phyloP scores from a whole-genome alignment of 208 protist species.

The Acanthamoeba quina region DNA sequence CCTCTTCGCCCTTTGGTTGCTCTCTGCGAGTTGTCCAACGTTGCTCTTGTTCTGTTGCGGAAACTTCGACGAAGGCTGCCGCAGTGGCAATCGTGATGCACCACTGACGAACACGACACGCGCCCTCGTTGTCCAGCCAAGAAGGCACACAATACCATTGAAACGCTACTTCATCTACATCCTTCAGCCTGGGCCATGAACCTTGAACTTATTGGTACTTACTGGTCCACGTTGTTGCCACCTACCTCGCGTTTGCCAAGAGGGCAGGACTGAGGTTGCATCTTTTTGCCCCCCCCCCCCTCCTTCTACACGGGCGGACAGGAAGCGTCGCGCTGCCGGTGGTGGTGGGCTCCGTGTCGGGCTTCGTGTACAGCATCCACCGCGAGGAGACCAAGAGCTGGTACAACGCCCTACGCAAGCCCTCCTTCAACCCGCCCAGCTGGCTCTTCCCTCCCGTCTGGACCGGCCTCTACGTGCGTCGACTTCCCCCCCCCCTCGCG shows the following conservation, averaged over 20 bases:
- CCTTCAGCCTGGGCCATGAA: not conserved
- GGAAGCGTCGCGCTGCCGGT: constrained; percentile 34
- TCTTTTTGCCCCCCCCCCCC: not conserved
- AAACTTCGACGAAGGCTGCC: too few relatives aligned
- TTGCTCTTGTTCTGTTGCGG: too few relatives aligned
- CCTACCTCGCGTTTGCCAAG: too few relatives aligned
- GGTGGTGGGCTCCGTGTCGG: not conserved
- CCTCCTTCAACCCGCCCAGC: constrained; percentile 32
- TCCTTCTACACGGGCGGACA: not conserved
- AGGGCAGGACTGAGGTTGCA: too few relatives aligned
- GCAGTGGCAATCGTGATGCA: too few relatives aligned
- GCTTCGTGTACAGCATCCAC: constrained; percentile 19
- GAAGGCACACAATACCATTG: too few relatives aligned
- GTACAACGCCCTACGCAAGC: constrained; percentile 21
- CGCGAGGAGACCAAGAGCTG: constrained; percentile 21
- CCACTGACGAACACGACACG: too few relatives aligned
- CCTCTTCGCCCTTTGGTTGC: too few relatives aligned
- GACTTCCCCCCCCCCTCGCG: too few relatives aligned
- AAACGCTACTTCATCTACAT: not conserved
- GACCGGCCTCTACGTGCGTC: constrained; percentile 35
- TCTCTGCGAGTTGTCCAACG: too few relatives aligned
- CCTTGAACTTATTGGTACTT: constrained; percentile 5
- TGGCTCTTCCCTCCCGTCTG: constrained; percentile 58
- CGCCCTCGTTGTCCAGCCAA: too few relatives aligned
- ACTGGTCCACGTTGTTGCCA: not conserved